Percentiles rank a stretch among this genome's conserved stretches.
Evolutionary conservation across 208 protist genomes (phyloP).

Genomic region (Borovskyia barvae): DNA sequence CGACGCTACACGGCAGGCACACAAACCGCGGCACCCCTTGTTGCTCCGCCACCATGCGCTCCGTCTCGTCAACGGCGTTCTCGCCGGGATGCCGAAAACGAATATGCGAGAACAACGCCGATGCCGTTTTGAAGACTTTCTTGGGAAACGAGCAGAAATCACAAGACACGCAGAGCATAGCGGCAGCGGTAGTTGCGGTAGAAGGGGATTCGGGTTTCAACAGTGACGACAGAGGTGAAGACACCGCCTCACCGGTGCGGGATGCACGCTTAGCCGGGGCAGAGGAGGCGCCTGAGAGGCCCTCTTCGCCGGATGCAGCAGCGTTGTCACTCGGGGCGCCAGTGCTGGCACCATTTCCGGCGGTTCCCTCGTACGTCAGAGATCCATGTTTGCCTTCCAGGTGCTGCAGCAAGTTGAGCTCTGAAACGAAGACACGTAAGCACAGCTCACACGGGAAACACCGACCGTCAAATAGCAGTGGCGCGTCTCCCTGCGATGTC

Average conservation of each 20-base stretch:
- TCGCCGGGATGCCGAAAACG: conserved; percentile 78
- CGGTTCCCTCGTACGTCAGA: too few relatives aligned
- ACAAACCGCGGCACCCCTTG: conserved; percentile 16
- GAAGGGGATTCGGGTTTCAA: background rate
- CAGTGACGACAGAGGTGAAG: background rate
- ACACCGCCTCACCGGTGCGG: background rate
- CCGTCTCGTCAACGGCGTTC: conserved; percentile 72
- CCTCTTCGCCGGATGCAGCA: background rate
- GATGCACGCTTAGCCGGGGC: background rate
- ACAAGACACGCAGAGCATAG: conserved; percentile 40
- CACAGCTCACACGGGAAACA: conserved; percentile 89
- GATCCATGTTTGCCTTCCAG: conserved; percentile 53
- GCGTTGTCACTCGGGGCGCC: background rate
- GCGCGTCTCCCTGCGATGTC: background rate
- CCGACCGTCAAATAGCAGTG: conserved; percentile 29
- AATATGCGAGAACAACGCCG: conserved; percentile 82
- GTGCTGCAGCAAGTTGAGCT: conserved; percentile 77
- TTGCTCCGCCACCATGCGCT: conserved; percentile 59
- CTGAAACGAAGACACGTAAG: conserved; percentile 38
- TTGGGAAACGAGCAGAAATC: conserved; percentile 47
- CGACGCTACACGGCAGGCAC: conserved; percentile 53
- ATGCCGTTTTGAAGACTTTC: conserved; percentile 73
- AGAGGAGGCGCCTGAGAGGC: background rate
- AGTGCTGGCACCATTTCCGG: background rate
- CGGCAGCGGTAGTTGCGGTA: conserved; percentile 1